Conservation (phyloP, 2,329 filamentous ascomycete genomes). For the Scorias spongiosa region DNA sequence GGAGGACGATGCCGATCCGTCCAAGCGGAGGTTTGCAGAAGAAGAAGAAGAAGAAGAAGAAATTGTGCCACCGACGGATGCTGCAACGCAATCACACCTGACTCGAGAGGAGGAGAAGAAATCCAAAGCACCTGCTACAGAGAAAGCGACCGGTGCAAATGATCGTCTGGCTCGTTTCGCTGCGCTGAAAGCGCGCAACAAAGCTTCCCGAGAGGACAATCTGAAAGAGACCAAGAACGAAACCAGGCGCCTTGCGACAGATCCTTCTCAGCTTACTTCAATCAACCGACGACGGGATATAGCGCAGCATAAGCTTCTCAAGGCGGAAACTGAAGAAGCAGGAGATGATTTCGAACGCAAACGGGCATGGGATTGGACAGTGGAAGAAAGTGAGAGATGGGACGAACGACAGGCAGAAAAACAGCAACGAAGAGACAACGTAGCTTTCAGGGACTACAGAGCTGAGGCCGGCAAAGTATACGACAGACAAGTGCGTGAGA, state of each 20-base stretch:
- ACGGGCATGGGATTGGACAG: slow-evolving; percentile 95
- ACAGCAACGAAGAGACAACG: slow-evolving; percentile 62
- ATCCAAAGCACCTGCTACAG: background rate
- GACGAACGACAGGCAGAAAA: slow-evolving; percentile 83
- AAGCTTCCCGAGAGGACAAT: slow-evolving; percentile 48
- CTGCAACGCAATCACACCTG: slow-evolving; percentile 4
- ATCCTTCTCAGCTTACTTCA: slow-evolving; percentile 60
- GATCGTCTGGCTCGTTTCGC: slow-evolving; percentile 59
- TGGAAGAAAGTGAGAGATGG: slow-evolving; percentile 89
- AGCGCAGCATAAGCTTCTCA: slow-evolving; percentile 81
- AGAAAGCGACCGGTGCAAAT: background rate
- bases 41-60: slow-evolving; percentile 13
- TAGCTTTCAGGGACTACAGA: slow-evolving; percentile 78
- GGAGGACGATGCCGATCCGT: slow-evolving; percentile 17
- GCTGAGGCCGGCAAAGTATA: slow-evolving; percentile 86
- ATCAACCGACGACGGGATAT: slow-evolving; percentile 77
- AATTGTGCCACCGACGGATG: slow-evolving; percentile 5
- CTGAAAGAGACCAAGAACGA: slow-evolving; percentile 73
- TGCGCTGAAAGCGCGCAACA: slow-evolving; percentile 59
- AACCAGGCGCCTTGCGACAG: slow-evolving; percentile 61
- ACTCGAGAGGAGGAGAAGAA: background rate
- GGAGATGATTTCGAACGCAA: slow-evolving; percentile 95
- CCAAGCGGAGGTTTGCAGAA: slow-evolving; percentile 21
- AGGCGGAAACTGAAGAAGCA: slow-evolving; percentile 70
- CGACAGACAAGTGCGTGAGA: slow-evolving; percentile 71